These are phyloP conservation scores for Medicago arabica DNA, from an alignment of 306 rosid genomes.

Conservation along the genomic window DNA sequence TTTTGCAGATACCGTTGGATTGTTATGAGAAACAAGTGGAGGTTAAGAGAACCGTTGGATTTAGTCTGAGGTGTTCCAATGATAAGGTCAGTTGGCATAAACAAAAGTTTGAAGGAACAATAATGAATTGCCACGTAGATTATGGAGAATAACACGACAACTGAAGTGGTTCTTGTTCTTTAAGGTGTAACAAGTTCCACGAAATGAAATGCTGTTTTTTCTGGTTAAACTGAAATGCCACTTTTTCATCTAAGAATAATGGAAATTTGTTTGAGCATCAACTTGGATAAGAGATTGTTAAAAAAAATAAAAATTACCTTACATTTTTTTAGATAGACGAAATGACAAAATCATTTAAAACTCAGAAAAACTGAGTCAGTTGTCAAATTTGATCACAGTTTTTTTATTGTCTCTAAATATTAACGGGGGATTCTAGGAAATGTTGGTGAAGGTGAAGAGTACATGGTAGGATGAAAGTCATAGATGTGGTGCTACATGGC, in stretches of 20 bases:
- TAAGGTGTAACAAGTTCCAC: not conserved
- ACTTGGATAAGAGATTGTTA: too few relatives aligned
- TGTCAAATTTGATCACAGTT: too few relatives aligned
- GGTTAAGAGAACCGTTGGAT: conserved; percentile 28
- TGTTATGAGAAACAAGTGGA: conserved; percentile 21
- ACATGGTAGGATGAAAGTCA: conserved; percentile 21
- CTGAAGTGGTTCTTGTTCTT: not conserved
- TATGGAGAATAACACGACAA: conserved; percentile 6
- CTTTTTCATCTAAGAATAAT: too few relatives aligned
- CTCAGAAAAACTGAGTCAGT: too few relatives aligned
- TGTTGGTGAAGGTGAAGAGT: not conserved
- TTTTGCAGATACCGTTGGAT: conserved; percentile 44
- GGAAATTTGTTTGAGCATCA: too few relatives aligned
- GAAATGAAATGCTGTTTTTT: not conserved
- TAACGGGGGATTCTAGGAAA: conserved; percentile 1
- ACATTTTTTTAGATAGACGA: too few relatives aligned
- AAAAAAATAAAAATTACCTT: too few relatives aligned
- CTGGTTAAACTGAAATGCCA: too few relatives aligned
- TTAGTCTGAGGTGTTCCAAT: conserved; percentile 36
- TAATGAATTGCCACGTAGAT: conserved; percentile 28
- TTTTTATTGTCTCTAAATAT: too few relatives aligned
- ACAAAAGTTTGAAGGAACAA: conserved; percentile 8
- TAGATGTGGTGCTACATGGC: conserved; percentile 43
- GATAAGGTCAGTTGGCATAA: conserved; percentile 36
- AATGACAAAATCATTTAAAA: too few relatives aligned